Evolutionary conservation across 805 yeast species (phyloP), one percentile per base, ranked within the genome.

Genomic region (Grigorovia transvaalensis): DNA sequence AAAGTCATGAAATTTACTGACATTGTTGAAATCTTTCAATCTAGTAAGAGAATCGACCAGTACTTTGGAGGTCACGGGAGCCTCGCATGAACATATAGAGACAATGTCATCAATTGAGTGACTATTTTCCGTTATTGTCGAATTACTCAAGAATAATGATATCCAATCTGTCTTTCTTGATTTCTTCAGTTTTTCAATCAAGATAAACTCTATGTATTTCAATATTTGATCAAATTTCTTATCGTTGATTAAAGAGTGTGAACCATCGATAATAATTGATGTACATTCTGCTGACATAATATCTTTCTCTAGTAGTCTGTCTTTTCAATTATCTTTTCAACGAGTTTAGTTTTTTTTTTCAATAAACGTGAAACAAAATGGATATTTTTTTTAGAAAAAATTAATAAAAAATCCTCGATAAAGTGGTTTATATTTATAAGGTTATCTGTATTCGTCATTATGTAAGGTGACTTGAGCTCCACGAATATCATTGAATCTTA

Each of bases 141-240:
- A 55, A 46, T 60, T 64, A 9, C 58, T 57, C 40, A 61, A 44
- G 44, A 53, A 58, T 43, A 60, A 55, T 49, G 58, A 57, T 18
- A 58, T 51, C 59, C 60, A 66, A 51, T 66, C 68, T 1, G 70
- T 66, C 57, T 64, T 66, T 30, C 70, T 61, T 27, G 49, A 50
- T 44, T 57, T 56, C 48, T 59, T 62, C 45, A 57, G 57, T 51
- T 66, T 66, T 35, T 59, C 59, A 46, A 63, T 49, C 38, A 65
- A 45, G 12, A 61, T 53, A 51, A 60, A 59, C 48, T 64, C 67
- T 20, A 66, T 46, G 48, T 64, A 64, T n/a, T 62, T 56, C 15
- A 54, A 38, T 1, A 59, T 56, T 17, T 58, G 56, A 2, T 55
- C 50, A 2, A 57, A 49, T 20, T 45, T 50, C 12, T 53, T 58